These are phyloP conservation scores for Nitzschia palea DNA, from an alignment of 108 stramenopile species.

Conservation along the genomic window DNA sequence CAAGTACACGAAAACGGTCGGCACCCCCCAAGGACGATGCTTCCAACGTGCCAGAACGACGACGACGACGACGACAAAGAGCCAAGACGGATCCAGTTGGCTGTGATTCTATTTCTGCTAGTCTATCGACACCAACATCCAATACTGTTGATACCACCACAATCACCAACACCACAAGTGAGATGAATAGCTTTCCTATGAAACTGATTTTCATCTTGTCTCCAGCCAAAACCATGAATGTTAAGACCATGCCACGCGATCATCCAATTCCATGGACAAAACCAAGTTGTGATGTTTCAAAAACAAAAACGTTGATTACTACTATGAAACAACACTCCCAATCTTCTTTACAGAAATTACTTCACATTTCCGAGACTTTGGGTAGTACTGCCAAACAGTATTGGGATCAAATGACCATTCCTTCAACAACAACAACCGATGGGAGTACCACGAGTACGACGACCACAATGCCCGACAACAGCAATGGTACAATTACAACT, in stretches of 20 bases:
- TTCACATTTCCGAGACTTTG: slow-evolving; percentile 49
- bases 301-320: slow-evolving; percentile 11
- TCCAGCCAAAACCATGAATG: slow-evolving; percentile 67
- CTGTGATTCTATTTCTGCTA: too few relatives aligned
- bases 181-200: too few relatives aligned
- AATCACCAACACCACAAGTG: too few relatives aligned
- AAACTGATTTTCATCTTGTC: slow-evolving; percentile 39
- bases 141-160: too few relatives aligned
- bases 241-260: slow-evolving; percentile 1
- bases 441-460: too few relatives aligned
- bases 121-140: too few relatives aligned
- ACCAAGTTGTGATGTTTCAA: slow-evolving; percentile 1
- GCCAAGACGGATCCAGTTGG: too few relatives aligned
- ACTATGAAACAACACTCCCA: slow-evolving; percentile 44
- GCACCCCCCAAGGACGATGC: too few relatives aligned
- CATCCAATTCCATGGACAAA: slow-evolving; percentile 16
- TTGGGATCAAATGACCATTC: slow-evolving; percentile 33
- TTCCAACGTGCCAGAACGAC: too few relatives aligned
- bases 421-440: too few relatives aligned
- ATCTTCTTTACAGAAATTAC: slow-evolving; percentile 41
- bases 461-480: not conserved
- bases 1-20: too few relatives aligned
- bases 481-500: not conserved
- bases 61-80: too few relatives aligned
- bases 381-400: slow-evolving; percentile 32